Conservation (phyloP, 2,329 filamentous ascomycete species). For the Coniochaeta sp. region DNA sequence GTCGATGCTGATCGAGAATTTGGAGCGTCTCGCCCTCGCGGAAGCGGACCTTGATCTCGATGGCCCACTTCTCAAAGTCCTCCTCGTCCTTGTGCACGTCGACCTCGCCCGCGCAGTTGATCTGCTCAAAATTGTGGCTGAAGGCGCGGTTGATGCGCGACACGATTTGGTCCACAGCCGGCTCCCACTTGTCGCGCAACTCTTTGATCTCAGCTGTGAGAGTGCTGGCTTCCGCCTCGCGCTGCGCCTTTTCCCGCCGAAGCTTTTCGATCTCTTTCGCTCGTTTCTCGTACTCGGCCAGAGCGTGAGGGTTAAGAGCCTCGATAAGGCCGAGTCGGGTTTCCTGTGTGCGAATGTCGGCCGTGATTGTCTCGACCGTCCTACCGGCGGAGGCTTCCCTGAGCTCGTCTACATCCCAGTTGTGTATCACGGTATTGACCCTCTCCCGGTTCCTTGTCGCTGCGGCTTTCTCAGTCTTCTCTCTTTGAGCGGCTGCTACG, state of each 20-base stretch:
- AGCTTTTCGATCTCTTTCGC: conserved; percentile 61
- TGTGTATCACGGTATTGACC: conserved; percentile 27
- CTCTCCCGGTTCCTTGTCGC: conserved; percentile 26
- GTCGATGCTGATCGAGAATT: conserved; percentile 80
- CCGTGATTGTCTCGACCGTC: conserved; percentile 56
- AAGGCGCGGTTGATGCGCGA: conserved; percentile 83
- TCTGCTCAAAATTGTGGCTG: conserved; percentile 85
- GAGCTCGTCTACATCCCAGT: conserved; percentile 33
- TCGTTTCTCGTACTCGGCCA: conserved; percentile 71
- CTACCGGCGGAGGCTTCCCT: conserved; percentile 37
- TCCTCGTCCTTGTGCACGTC: conserved; percentile 82
- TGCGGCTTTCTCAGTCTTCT: conserved; percentile 27
- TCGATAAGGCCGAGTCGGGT: conserved; percentile 75
- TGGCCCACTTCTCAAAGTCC: conserved; percentile 90
- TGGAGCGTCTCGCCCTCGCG: conserved; percentile 79
- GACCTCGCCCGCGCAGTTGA: conserved; percentile 90
- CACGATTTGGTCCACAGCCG: conserved; percentile 69
- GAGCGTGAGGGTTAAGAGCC: conserved; percentile 64
- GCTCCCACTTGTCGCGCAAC: conserved; percentile 73
- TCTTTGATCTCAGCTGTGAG: conserved; percentile 52
- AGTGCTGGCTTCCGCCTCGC: conserved; percentile 45
- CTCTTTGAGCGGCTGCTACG: conserved; percentile 27
- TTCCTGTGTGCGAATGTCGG: conserved; percentile 66
- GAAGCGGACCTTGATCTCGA: conserved; percentile 93
- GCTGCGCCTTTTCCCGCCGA: conserved; percentile 45